Conservation (phyloP, 129 eudicot genomes). For the Chrysanthemum seticuspe region DNA sequence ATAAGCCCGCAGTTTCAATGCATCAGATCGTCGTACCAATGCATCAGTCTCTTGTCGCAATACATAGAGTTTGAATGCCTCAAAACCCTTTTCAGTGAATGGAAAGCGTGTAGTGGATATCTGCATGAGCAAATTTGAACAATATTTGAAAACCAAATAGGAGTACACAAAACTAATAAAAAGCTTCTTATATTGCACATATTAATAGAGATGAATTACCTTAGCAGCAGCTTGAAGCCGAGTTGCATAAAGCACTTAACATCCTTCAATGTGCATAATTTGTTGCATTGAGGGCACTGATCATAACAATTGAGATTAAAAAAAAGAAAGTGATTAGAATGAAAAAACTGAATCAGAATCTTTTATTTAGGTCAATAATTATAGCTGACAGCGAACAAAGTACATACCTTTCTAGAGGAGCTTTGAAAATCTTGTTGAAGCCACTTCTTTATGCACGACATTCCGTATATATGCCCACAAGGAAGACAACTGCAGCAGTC, state of each 20-base stretch:
- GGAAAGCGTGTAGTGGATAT: neutral
- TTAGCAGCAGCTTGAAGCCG: neutral
- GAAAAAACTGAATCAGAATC: neutral
- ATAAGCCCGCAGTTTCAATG: neutral
- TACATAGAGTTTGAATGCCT: too few relatives aligned
- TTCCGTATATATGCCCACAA: neutral
- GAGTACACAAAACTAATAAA: too few relatives aligned
- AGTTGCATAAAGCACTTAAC: neutral
- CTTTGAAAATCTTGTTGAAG: neutral
- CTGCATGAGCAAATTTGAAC: neutral
- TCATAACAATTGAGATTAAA: neutral
- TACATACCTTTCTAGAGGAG: neutral
- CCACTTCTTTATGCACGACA: neutral
- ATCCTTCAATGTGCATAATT: neutral
- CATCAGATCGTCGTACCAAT: neutral
- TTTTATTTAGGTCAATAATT: too few relatives aligned
- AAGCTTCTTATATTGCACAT: too few relatives aligned
- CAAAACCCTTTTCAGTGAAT: neutral
- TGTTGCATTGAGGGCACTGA: neutral
- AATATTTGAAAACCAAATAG: too few relatives aligned
- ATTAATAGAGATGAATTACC: neutral
- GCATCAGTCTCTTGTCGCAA: too few relatives aligned
- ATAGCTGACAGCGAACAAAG: neutral
- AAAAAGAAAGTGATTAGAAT: too few relatives aligned
- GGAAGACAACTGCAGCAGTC: neutral